Evolutionary conservation across 176 grass and related monocot species (phyloP).

Genomic region (Carex parvula): DNA sequence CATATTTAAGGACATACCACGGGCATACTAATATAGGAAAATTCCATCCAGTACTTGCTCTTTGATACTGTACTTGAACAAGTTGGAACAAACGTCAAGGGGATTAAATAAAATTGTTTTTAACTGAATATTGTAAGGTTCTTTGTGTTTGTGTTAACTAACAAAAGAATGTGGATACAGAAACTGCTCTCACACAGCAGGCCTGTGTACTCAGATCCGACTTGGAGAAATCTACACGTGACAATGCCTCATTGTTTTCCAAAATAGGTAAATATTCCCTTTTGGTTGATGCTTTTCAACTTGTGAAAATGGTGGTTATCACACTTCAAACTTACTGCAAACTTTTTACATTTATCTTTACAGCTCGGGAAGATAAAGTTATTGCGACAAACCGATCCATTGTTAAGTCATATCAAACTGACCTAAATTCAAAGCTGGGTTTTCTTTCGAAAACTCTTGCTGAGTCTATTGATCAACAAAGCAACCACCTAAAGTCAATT

Average conservation of each 20-base stretch:
- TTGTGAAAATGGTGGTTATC: background rate
- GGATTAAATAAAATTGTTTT: background rate
- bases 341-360: slow-evolving; percentile 17
- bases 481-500: slow-evolving; percentile 64
- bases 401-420: slow-evolving; percentile 70
- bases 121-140: background rate
- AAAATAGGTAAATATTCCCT: slow-evolving; percentile 61
- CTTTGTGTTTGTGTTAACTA: background rate
- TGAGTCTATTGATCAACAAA: slow-evolving; percentile 70
- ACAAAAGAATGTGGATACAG: slow-evolving; percentile 33
- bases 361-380: slow-evolving; percentile 75
- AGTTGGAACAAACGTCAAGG: background rate
- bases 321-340: slow-evolving; percentile 17
- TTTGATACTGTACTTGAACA: background rate
- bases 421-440: slow-evolving; percentile 62
- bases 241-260: slow-evolving; percentile 74
- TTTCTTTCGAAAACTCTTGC: slow-evolving; percentile 64
- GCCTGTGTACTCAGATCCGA: slow-evolving; percentile 80
- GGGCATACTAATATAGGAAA: background rate
- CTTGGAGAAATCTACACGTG: slow-evolving; percentile 79
- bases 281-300: background rate
- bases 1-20: no score
- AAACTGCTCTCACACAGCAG: slow-evolving; percentile 89
- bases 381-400: slow-evolving; percentile 70
- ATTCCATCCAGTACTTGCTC: background rate